Base-by-base conservation (phyloP, 2,329 filamentous ascomycete species). In the Ceratocystis huliohia region DNA sequence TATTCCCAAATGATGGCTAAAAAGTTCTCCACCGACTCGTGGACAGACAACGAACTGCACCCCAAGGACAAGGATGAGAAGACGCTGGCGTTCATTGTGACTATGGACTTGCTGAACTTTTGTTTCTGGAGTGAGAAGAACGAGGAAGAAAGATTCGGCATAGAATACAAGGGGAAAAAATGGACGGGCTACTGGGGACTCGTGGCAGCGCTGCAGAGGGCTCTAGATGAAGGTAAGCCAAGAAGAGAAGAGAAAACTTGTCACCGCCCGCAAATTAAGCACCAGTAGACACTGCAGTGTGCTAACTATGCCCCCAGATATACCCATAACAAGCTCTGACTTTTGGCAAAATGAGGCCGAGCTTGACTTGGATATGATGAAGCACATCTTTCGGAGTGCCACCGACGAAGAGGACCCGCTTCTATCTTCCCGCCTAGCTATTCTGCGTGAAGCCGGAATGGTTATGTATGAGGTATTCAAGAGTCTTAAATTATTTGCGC, bases 181-280 rank as follows among this genome's bases (percentile, higher is more conserved):
- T 97, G 91, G 91, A 96, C 91, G 0, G 94, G 94, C 2, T 99
- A 99, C 75, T 96, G 89, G 87, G 96, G 91, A 74, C 77, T 99
- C 66, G 90, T 97, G 22, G 94, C 94, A 28, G 84, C 88, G 25
- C 75, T 99, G 71, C 89, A 92, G 75, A 81, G 94, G 71, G 95
- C 91, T 1, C 77, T 97, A 53, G 91, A 97, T 64, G 92, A 96
- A 80, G 88, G 88, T 77, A 59, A 67, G 74, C 15, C 17, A 59
- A 30, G 28, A 33, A 25, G 28, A 10, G 13, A 15, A 22, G 20
- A 6, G 20, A 25, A 25, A 41, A 15, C 3, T 13, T 41, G 3
- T 15, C 37, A 5, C 37, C 10, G 10, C 15, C 37, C 10, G 37
- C 37, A 41, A 41, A 41, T 41, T 4, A 13, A 15, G 37, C n/a